Evolutionary conservation across 2,329 filamentous ascomycete genomes (phyloP).

Genomic region (Fusarium proliferatum): DNA sequence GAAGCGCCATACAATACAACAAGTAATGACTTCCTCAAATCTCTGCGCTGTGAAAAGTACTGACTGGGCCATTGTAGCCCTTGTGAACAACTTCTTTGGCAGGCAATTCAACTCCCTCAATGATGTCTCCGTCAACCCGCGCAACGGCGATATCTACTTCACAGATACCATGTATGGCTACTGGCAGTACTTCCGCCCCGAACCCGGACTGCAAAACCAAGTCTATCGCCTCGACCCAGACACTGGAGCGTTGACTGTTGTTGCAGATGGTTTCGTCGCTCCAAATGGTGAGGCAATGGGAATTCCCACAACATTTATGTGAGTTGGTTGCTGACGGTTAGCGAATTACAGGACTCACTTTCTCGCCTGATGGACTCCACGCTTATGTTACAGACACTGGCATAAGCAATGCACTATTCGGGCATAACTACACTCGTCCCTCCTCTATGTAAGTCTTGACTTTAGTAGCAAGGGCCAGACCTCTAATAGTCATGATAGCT

Average conservation of each 20-base stretch:
- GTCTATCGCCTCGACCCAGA: conserved; percentile 66
- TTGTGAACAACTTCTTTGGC: conserved; percentile 70
- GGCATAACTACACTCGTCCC: conserved; percentile 54
- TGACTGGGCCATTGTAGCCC: conserved; percentile 42
- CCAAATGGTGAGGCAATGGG: conserved; percentile 59
- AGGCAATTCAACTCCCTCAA: conserved; percentile 70
- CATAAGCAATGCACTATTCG: conserved; percentile 53
- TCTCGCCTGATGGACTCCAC: conserved; percentile 63
- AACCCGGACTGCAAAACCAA: conserved; percentile 65
- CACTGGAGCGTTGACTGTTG: conserved; percentile 63
- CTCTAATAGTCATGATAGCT: conserved; percentile 46
- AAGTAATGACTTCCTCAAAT: conserved; percentile 41
- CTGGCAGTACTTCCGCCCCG: conserved; percentile 66
- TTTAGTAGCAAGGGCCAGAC: rapidly evolving
- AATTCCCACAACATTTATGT: rapidly evolving
- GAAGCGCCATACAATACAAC: conserved; percentile 62
- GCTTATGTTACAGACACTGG: conserved; percentile 70
- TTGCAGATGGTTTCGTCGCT: conserved; percentile 66
- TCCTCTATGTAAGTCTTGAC: conserved; percentile 58
- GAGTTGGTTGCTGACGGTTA: neutral
- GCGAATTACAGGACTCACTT: conserved; percentile 58
- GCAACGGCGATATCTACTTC: conserved; percentile 71
- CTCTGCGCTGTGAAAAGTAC: rapidly evolving
- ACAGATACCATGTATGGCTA: conserved; percentile 71
- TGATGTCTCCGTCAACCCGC: conserved; percentile 64